Percentiles rank a stretch among this genome's conserved stretches.
phyloP scores from a whole-genome alignment of 208 protist genomes.

The Trypanosoma caninum region DNA sequence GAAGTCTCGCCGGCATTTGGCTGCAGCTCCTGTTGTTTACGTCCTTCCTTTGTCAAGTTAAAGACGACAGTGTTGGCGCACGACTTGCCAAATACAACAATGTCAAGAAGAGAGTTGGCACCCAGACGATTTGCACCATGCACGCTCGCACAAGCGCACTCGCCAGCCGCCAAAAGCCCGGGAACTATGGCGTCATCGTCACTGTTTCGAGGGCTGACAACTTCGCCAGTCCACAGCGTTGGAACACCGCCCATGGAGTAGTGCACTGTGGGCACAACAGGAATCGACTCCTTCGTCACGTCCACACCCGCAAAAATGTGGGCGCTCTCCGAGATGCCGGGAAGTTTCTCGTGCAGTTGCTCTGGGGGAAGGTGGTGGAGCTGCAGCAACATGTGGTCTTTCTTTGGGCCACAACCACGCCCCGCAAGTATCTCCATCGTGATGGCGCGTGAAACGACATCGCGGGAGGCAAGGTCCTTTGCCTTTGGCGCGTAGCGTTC shows the following conservation, averaged over 20 bases:
- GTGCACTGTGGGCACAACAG: constrained; percentile 98
- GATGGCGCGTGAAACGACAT: constrained; percentile 98
- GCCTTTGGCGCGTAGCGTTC: constrained; percentile 98
- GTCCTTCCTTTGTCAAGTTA: constrained; percentile 90
- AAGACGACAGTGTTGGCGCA: constrained; percentile 94
- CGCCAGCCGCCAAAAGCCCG: constrained; percentile 97
- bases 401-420: constrained; percentile 91
- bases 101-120: constrained; percentile 99
- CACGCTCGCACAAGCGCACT: constrained; percentile 97
- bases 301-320: constrained; percentile 99
- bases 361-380: constrained; percentile 97
- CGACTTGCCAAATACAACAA: constrained; percentile 99
- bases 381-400: constrained; percentile 98
- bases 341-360: constrained; percentile 95
- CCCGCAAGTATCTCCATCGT: constrained; percentile 98
- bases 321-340: constrained; percentile 98
- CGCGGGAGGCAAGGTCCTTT: constrained; percentile 98
- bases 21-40: constrained; percentile 81
- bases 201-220: constrained; percentile 81
- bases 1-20: constrained; percentile 89
- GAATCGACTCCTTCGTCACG: constrained; percentile 99
- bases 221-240: constrained; percentile 91
- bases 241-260: constrained; percentile 98
- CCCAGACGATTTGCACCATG: constrained; percentile 98
- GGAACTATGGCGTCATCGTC: constrained; percentile 95